Base-by-base conservation (phyloP, 2,329 filamentous ascomycete genomes). In the Teratosphaeria nubilosa region DNA sequence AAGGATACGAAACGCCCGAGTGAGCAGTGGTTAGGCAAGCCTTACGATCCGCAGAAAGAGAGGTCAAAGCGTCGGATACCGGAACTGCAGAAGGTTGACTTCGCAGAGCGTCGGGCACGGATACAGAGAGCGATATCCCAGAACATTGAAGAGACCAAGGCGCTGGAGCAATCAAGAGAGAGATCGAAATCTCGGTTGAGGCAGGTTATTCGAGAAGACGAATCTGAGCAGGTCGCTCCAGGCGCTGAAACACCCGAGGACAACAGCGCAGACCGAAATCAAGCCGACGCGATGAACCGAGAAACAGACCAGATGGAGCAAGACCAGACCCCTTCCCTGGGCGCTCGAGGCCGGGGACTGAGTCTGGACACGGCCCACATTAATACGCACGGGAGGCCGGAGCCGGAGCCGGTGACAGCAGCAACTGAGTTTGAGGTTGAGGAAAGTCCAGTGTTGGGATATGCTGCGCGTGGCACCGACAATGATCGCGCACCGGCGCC, bases 51-150 rank as follows among this genome's bases (percentile, higher is more conserved):
- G 60, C 87, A 89, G 63, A 65, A 64, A 53, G 69, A 70, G 60
- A 64, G 65, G 24, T 65, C 66, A 37, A 63, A 69, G 60, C 75
- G 74, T 62, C 77, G 74, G 63, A 77, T 82, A 34, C 81, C 80
- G n/a, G 80, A 84, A 66, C 66, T 91, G 59, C 86, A 86, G 1
- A 86, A 87, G 60, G 88, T 95, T 56, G 89, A 96, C 72, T 94
- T 95, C 70, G 90, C 87, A 60, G 88, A 89, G 64, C 82, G 90
- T 55, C 82, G 91, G 65, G 86, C 90, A 68, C 85, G 86, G 60
- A 95, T 95, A 66, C 87, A 91, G 65, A 83, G 90, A 58, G 90
- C 90, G 14, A 92, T 95, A 72, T 91, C 85, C 65, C 89, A 88
- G 69, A 90, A 87, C n/a, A 85, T 94, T 53, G 82, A 86, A 62